These are phyloP conservation scores for Phytophthora capsici DNA, from an alignment of 352 stramenopile species.

Conservation along the genomic window DNA sequence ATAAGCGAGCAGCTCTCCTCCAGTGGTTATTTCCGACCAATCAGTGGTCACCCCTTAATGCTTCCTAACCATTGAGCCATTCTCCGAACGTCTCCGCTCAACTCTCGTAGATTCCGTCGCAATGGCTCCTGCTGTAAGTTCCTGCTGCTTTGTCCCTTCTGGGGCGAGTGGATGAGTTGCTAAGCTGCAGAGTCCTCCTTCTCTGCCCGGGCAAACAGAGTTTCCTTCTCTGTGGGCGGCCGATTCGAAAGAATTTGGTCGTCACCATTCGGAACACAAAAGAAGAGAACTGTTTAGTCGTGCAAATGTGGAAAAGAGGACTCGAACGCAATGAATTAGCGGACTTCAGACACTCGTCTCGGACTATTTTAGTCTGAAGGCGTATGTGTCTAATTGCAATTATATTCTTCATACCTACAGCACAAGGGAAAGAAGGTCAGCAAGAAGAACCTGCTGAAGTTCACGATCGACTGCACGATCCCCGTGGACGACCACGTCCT, in stretches of 20 bases:
- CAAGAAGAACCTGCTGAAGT: constrained; percentile 93
- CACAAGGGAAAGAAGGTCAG: constrained; percentile 88
- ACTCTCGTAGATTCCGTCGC: constrained; percentile 31
- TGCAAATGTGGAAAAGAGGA: constrained; percentile 4
- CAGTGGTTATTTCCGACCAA: constrained; percentile 53
- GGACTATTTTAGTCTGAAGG: constrained; percentile 13
- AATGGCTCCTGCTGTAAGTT: constrained; percentile 71
- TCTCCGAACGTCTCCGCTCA: constrained; percentile 49
- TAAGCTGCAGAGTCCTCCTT: constrained; percentile 87
- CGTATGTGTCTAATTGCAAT: constrained; percentile 18
- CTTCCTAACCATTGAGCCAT: constrained; percentile 9
- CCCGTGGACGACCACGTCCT: constrained; percentile 99
- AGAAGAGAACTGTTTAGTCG: constrained; percentile 13
- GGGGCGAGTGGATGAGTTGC: constrained; percentile 68
- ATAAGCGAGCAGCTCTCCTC: constrained; percentile 22
- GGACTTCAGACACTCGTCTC: constrained; percentile 30
- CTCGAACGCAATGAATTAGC: constrained; percentile 14
- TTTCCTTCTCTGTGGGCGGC: constrained; percentile 87
- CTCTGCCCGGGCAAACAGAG: constrained; percentile 90
- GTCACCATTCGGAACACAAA: constrained; percentile 38
- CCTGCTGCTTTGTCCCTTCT: background rate
- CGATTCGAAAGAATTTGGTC: constrained; percentile 7
- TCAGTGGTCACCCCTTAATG: constrained; percentile 4
- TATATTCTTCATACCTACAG: constrained; percentile 34
- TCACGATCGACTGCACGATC: constrained; percentile 94